Percentiles rank a stretch among this genome's conserved stretches.
Conservation (phyloP, 2,329 filamentous ascomycete genomes). For the Scedosporium minutisporum region DNA sequence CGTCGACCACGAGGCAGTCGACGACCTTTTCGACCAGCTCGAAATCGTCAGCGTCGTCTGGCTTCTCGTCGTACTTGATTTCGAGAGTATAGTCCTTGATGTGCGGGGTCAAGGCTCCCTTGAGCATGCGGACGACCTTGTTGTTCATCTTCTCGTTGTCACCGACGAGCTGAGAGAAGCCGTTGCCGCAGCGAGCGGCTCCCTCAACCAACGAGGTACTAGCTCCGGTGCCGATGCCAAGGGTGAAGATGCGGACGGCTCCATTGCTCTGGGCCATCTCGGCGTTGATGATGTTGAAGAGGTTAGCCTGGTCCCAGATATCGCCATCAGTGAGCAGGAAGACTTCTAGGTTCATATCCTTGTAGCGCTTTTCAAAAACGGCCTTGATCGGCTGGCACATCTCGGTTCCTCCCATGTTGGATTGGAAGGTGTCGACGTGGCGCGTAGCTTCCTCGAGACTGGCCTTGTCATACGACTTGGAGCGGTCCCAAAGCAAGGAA, state of each 20-base stretch:
- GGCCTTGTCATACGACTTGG: constrained; percentile 33
- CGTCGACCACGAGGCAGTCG: constrained; percentile 33
- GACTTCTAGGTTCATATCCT: constrained; percentile 40
- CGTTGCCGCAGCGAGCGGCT: constrained; percentile 42
- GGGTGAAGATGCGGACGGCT: constrained; percentile 40
- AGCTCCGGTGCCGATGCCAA: constrained; percentile 42
- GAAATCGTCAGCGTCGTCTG: constrained; percentile 39
- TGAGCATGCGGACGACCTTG: constrained; percentile 66
- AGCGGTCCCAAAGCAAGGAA: constrained; percentile 37
- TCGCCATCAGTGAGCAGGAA: constrained; percentile 49
- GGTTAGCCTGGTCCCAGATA: constrained; percentile 33
- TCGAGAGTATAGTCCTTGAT: constrained; percentile 54
- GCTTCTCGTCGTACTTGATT: constrained; percentile 40
- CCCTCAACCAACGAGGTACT: constrained; percentile 46
- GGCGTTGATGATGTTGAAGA: constrained; percentile 36
- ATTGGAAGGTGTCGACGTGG: constrained; percentile 30
- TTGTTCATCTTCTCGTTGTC: constrained; percentile 56
- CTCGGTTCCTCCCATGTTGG: constrained; percentile 44
- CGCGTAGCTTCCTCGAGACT: constrained; percentile 31
- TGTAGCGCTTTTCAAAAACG: constrained; percentile 30
- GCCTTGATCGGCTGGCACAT: constrained; percentile 36
- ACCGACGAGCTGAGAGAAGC: constrained; percentile 52
- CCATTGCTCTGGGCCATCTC: constrained; percentile 29
- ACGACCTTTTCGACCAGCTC: constrained; percentile 51
- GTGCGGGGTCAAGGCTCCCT: constrained; percentile 58